Base-by-base conservation (phyloP, 139 green algal species). In the Chlorella sp. region DNA sequence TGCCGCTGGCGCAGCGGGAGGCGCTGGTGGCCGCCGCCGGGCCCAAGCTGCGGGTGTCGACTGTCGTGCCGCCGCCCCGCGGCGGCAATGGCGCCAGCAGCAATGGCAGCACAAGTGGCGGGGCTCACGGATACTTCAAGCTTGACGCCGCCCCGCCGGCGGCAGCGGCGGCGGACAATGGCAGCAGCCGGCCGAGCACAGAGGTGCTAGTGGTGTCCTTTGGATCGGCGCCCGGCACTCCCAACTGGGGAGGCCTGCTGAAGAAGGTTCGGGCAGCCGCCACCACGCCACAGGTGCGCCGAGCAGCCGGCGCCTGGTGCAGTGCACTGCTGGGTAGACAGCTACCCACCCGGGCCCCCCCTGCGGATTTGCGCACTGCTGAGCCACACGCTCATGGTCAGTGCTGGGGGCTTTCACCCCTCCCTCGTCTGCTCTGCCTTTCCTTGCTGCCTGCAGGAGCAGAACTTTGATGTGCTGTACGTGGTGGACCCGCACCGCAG, bases 221-320 rank as follows among this genome's bases (percentile, higher is more conserved):
- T 91, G 97, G 94, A 32, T 96, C 90, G 60, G 97, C 97, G 9
- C 97, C 97, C 17, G 97, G 97, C 4, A 90, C 94, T n/a, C 95
- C 97, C 25, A 99, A 99, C 86, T 99, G 96, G 96, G 96, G 92
- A 7, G 93, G 96, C 0, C 71, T 98, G 71, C 86, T 99, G 70
- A 73, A 63, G 74, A 83, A 88, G 44, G 85, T 97, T n/a, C 86
- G 71, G 51, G 78, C 73, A 5, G 85, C 81, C 26, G 68, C 67
- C 17, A 26, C 36, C 28, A 62, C 63, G 3, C 78, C 72, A 9
- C 51, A 60, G 51, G 51, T 60, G 51, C 51, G 13, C 44, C 44
- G 44, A 51, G 44, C 9, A 9, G 44, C 51, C 18, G 51, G 51
- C 51, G 21, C n/a, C n/a, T n/a, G n/a, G n/a, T 60, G 51, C 51